Percentiles rank a stretch among this genome's conserved stretches.
Evolutionary conservation across 352 stramenopile species (phyloP).

Genomic region (Stephanocyclus meneghinianus): DNA sequence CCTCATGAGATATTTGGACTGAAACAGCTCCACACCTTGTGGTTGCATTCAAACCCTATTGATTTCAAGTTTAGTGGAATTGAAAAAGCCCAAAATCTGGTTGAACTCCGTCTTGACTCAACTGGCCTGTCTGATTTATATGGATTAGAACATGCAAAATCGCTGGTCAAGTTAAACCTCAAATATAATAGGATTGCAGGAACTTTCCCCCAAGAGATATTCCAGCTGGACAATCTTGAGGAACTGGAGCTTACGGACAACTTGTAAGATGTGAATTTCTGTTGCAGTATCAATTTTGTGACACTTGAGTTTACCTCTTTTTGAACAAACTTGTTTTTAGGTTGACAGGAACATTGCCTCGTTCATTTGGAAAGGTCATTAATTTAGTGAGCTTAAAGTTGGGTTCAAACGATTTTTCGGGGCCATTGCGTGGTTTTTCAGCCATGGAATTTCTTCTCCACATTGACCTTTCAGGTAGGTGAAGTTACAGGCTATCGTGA

Average conservation of each 20-base stretch:
- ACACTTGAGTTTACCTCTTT: neutral
- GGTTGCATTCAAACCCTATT: constrained; percentile 77
- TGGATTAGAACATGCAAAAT: constrained; percentile 58
- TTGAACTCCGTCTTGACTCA: constrained; percentile 74
- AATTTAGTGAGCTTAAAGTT: constrained; percentile 53
- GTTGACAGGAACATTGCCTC: constrained; percentile 44
- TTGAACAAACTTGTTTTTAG: constrained; percentile 15
- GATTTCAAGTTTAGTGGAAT: constrained; percentile 82
- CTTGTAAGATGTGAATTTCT: constrained; percentile 37
- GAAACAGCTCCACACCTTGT: constrained; percentile 71
- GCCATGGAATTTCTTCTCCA: constrained; percentile 40
- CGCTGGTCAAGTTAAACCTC: constrained; percentile 69
- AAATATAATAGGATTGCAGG: constrained; percentile 71
- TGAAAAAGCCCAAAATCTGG: constrained; percentile 69
- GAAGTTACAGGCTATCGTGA: constrained; percentile 2
- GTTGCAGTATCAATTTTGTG: constrained; percentile 1
- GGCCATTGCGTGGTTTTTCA: constrained; percentile 55
- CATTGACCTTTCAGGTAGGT: constrained; percentile 54
- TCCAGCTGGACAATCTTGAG: constrained; percentile 63
- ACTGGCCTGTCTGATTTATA: constrained; percentile 71
- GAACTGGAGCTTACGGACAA: constrained; percentile 65
- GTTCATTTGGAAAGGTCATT: constrained; percentile 31
- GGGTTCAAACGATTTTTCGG: constrained; percentile 69
- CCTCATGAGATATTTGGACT: constrained; percentile 67
- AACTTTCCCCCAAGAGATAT: constrained; percentile 56